phyloP scores from a whole-genome alignment of 441 rosid genomes.

The Flueggea neowawraea region DNA sequence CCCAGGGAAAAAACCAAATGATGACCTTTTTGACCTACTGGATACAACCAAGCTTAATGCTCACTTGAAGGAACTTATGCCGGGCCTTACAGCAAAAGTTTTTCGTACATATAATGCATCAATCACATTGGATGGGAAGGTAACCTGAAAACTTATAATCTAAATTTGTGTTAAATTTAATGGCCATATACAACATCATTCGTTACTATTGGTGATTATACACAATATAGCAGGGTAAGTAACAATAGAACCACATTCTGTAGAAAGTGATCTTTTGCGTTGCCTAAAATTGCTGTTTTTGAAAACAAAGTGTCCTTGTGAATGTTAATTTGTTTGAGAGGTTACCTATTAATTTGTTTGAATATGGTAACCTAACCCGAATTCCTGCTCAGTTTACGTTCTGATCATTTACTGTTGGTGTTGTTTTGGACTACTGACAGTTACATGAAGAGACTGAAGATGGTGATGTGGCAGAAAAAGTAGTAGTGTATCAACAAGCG shows the following conservation, averaged over 20 bases:
- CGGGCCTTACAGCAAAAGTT: slow-evolving; percentile 98
- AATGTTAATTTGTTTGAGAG: no score
- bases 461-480: slow-evolving; percentile 83
- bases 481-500: slow-evolving; percentile 76
- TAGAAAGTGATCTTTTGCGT: neutral
- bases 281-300: no score
- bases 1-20: slow-evolving; percentile 65
- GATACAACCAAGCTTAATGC: slow-evolving; percentile 93
- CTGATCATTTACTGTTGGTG: slow-evolving; percentile 3
- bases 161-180: no score
- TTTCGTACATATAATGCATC: slow-evolving; percentile 99
- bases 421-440: slow-evolving; percentile 38
- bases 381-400: neutral
- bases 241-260: neutral
- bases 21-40: slow-evolving; percentile 87
- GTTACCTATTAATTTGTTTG: no score
- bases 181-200: no score
- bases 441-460: slow-evolving; percentile 78
- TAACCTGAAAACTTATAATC: slow-evolving; percentile 27
- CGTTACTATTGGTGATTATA: neutral
- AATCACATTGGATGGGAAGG: slow-evolving; percentile 89
- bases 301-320: no score
- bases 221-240: neutral
- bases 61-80: slow-evolving; percentile 97
- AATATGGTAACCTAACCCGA: no score